These are phyloP conservation scores for Musa itinerans DNA, from an alignment of 176 grass and related monocot genomes.

Conservation along the genomic window DNA sequence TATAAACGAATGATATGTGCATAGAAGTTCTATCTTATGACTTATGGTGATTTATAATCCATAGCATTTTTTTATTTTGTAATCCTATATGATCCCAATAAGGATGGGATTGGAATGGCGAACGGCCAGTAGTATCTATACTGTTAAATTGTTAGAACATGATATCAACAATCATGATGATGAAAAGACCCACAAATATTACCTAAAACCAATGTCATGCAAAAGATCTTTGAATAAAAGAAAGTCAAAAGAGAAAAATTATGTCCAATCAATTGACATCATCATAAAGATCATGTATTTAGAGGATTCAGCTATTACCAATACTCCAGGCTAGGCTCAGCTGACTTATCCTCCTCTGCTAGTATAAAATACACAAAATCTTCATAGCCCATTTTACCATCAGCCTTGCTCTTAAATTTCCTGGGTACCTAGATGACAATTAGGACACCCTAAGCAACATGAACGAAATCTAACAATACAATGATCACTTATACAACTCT, in stretches of 20 bases:
- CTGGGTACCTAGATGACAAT: constrained; percentile 56
- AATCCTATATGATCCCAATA: too few species aligned
- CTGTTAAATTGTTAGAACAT: too few species aligned
- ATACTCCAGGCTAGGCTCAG: constrained; percentile 96
- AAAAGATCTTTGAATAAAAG: background rate
- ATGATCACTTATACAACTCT: background rate
- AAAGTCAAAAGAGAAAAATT: background rate
- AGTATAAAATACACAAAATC: constrained; percentile 99
- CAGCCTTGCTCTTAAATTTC: constrained; percentile 85
- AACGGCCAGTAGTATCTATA: too few species aligned
- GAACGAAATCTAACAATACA: background rate
- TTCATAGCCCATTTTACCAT: constrained; percentile 99
- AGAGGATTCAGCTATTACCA: constrained; percentile 51
- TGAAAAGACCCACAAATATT: too few species aligned
- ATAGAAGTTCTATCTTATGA: too few species aligned
- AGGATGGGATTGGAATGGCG: too few species aligned
- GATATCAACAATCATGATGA: too few species aligned
- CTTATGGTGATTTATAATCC: too few species aligned
- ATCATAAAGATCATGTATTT: background rate
- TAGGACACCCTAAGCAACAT: constrained; percentile 21
- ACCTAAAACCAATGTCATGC: background rate
- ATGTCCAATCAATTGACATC: background rate
- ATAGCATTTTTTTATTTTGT: too few species aligned
- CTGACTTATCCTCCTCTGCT: constrained; percentile 95
- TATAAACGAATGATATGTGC: too few species aligned